A percentile compares a stretch with the other conserved stretches of the same genome.
Evolutionary conservation across 163 green algal species (phyloP).

Genomic region (Scenedesmus sp.): DNA sequence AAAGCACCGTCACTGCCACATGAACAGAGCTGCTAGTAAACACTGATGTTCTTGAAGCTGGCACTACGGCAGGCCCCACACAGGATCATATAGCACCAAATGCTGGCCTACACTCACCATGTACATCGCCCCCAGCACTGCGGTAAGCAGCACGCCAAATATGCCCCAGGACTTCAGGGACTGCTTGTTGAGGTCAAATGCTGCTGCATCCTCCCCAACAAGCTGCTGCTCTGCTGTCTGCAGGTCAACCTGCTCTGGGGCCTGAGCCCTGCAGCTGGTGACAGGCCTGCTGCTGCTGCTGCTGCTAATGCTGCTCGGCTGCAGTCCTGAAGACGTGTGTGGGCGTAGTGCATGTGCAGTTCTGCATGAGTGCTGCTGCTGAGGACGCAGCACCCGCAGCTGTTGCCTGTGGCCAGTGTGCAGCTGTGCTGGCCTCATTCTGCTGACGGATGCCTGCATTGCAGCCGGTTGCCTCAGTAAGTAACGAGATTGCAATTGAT

Average conservation of each 20-base stretch:
- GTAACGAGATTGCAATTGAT: background rate
- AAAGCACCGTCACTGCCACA: no score
- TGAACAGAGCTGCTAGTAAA: background rate
- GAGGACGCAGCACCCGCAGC: background rate
- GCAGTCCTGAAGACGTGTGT: background rate
- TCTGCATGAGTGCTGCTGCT: background rate
- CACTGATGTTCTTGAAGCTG: background rate
- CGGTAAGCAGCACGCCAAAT: slow-evolving; percentile 86
- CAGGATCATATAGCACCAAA: background rate
- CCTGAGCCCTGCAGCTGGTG: background rate
- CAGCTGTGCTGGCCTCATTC: slow-evolving; percentile 4
- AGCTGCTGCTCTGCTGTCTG: slow-evolving; percentile 39
- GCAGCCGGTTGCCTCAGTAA: background rate
- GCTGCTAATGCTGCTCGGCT: slow-evolving; percentile 16
- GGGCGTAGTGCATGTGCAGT: background rate
- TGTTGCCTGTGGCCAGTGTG: background rate
- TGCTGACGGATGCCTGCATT: background rate
- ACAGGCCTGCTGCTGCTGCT: slow-evolving; percentile 6
- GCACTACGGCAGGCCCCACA: background rate
- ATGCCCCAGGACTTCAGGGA: slow-evolving; percentile 84
- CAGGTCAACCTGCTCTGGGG: slow-evolving; percentile 8
- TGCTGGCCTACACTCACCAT: slow-evolving; percentile 62
- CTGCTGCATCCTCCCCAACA: slow-evolving; percentile 92
- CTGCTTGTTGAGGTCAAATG: slow-evolving; percentile 85
- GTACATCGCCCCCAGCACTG: slow-evolving; percentile 89